Conservation (phyloP, 352 stramenopile species). For the Pythium brachiatum region DNA sequence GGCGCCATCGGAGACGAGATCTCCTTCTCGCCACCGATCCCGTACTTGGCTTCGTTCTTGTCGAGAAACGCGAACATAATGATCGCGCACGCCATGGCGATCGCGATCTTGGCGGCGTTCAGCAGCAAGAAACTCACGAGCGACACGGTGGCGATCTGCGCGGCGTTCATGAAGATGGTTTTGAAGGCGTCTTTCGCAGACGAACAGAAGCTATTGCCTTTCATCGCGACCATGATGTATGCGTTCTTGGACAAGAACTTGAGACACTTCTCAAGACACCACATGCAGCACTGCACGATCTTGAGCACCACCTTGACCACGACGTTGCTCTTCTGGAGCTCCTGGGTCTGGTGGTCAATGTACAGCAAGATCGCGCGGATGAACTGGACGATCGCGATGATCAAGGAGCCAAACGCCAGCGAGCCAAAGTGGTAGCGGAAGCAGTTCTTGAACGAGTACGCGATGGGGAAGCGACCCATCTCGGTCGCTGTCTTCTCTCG, state of each 20-base stretch:
- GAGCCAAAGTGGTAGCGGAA: conserved; percentile 93
- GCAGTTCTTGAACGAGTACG: conserved; percentile 48
- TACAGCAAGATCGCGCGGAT: conserved; percentile 92
- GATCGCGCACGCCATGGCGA: conserved; percentile 49
- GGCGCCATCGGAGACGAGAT: conserved; percentile 90
- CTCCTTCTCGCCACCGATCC: conserved; percentile 29
- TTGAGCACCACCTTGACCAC: conserved; percentile 82
- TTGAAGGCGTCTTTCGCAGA: conserved; percentile 91
- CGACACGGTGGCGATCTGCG: conserved; percentile 84
- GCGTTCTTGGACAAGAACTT: conserved; percentile 97
- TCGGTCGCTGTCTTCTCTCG: conserved; percentile 44
- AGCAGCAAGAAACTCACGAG: conserved; percentile 92
- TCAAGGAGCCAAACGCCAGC: conserved; percentile 94
- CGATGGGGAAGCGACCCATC: conserved; percentile 76
- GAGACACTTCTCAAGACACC: conserved; percentile 94
- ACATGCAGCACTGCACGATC: conserved; percentile 88
- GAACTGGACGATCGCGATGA: conserved; percentile 96
- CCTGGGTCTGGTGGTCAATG: conserved; percentile 89
- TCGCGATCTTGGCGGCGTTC: conserved; percentile 90
- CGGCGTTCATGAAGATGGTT: conserved; percentile 93
- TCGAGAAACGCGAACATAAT: conserved; percentile 55
- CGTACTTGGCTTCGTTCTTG: conserved; percentile 45
- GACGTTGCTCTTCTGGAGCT: conserved; percentile 70
- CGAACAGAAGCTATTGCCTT: conserved; percentile 70
- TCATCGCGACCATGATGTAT: conserved; percentile 89